Evolutionary conservation across 257 asterid species (phyloP).

Genomic region (Handroanthus guayacan): DNA sequence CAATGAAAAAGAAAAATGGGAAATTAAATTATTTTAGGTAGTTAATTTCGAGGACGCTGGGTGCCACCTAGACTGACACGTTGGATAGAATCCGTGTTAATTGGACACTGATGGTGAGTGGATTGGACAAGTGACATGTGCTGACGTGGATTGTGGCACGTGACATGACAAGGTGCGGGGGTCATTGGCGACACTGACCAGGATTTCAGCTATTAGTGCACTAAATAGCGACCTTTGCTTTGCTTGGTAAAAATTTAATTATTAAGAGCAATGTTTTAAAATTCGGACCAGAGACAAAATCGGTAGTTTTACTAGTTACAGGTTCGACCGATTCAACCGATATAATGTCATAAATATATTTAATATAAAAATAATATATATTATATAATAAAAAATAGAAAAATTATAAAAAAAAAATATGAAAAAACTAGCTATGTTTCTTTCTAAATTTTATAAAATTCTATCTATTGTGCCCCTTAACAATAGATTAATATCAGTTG

Average conservation of each 20-base stretch:
- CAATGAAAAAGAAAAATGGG: neutral
- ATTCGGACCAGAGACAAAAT: no score
- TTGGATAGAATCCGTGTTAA: conserved; percentile 42
- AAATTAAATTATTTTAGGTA: neutral
- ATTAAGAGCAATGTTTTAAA: no score
- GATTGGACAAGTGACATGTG: conserved; percentile 1
- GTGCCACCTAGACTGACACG: conserved; percentile 46
- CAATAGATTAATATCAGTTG: no score
- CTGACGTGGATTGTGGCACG: conserved; percentile 38
- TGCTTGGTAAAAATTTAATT: neutral
- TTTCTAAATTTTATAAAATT: no score
- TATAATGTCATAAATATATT: no score
- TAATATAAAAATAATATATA: no score
- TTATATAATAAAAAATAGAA: no score
- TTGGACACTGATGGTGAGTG: conserved; percentile 21
- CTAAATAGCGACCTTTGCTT: neutral
- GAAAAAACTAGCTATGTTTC: no score
- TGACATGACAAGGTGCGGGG: conserved; percentile 45
- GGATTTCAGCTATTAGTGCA: neutral
- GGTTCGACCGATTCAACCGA: no score
- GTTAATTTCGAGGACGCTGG: conserved; percentile 39
- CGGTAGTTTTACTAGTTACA: no score
- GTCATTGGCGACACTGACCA: neutral
- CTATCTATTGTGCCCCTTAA: no score
- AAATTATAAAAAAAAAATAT: no score